Percentiles rank a stretch among this genome's conserved stretches.
These are phyloP conservation scores for Adenanthera pavonina DNA, from an alignment of 306 rosid species.

Conservation along the genomic window DNA sequence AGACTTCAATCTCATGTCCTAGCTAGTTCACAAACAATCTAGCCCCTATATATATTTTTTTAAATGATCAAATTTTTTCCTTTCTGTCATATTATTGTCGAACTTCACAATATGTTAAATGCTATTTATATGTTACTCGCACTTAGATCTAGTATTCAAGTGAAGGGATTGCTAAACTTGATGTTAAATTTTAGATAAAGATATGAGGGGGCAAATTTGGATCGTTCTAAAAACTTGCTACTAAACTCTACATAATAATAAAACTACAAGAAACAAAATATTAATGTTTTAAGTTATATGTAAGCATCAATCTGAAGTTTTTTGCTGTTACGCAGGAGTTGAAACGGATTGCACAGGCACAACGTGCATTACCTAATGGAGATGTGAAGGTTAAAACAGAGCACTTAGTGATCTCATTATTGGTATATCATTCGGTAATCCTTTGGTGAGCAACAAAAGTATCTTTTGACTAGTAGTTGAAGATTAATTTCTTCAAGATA, in stretches of 20 bases:
- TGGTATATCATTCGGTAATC: conserved; percentile 21
- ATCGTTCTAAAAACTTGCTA: not conserved
- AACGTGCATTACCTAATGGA: conserved; percentile 76
- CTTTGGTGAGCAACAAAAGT: no score
- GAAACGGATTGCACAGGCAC: conserved; percentile 81
- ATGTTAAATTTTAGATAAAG: no score
- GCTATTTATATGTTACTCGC: not conserved
- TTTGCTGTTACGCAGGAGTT: conserved; percentile 62
- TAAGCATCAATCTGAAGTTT: conserved; percentile 20
- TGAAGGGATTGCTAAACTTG: not conserved
- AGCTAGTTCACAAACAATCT: not conserved
- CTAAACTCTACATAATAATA: not conserved
- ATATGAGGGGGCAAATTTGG: no score
- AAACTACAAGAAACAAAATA: not conserved
- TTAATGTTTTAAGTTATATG: not conserved
- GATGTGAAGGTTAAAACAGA: conserved; percentile 79
- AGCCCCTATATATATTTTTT: not conserved
- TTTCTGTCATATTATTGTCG: not conserved
- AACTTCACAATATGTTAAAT: not conserved
- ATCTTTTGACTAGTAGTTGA: no score
- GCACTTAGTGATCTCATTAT: conserved; percentile 43
- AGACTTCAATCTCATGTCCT: no score
- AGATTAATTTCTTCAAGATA: no score
- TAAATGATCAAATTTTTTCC: not conserved
- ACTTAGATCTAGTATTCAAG: not conserved